Evolutionary conservation across 805 yeast genomes (phyloP).

Genomic region (Pichia pseudocactophila): DNA sequence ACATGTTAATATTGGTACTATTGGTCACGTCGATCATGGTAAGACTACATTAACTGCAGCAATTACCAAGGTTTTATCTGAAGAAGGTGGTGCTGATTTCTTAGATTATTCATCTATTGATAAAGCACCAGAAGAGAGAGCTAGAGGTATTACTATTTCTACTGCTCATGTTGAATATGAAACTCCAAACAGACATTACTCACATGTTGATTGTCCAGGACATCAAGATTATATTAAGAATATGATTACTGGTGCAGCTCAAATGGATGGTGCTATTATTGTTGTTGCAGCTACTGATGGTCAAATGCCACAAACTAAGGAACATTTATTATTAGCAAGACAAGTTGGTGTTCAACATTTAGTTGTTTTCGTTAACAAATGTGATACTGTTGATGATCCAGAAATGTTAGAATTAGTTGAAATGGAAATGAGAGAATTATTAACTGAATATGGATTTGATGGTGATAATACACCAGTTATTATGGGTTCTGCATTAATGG

Average conservation of each 20-base stretch:
- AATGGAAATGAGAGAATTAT: conserved; percentile 99
- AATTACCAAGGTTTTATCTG: conserved; percentile 87
- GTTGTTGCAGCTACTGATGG: conserved; percentile 99
- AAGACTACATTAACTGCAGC: conserved; percentile 98
- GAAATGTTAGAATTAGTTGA: conserved; percentile 99
- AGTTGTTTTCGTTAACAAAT: conserved; percentile 97
- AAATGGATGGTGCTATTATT: conserved; percentile 98
- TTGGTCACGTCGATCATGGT: conserved; percentile 99
- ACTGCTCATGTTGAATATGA: conserved; percentile 98
- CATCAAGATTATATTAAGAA: conserved; percentile 98
- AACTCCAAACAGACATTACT: conserved; percentile 89
- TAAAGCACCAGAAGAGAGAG: conserved; percentile 98
- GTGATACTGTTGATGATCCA: conserved; percentile 95
- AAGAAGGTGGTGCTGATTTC: conserved; percentile 85
- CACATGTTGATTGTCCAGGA: conserved; percentile 98
- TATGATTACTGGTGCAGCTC: conserved; percentile 99
- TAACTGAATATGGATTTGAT: conserved; percentile 86
- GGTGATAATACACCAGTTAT: conserved; percentile 97
- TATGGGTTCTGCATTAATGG: conserved; percentile 98
- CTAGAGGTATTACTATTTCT: conserved; percentile 97
- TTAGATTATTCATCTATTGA: conserved; percentile 90
- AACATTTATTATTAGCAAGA: conserved; percentile 95
- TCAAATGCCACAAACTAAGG: conserved; percentile 99
- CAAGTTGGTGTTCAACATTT: conserved; percentile 98
- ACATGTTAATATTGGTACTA: conserved; percentile 94